A percentile compares a stretch with the other conserved stretches of the same genome.
phyloP scores from a whole-genome alignment of 176 grass and related monocot genomes.

The Bromus sterilis region DNA sequence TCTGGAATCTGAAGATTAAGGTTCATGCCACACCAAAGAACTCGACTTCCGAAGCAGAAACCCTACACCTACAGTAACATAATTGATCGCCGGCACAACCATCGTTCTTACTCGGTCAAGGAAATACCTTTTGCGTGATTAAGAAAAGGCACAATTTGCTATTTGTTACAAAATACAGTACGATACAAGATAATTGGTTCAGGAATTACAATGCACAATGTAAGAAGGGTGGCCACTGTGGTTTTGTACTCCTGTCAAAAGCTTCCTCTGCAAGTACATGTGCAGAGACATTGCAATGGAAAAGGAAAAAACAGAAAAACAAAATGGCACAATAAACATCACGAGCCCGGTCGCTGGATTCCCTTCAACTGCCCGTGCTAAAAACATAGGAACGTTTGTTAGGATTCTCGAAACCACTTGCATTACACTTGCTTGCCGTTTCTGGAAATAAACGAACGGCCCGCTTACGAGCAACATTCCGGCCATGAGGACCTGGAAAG shows the following conservation, averaged over 20 bases:
- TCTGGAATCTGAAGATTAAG: too few relatives aligned
- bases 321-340: constrained; percentile 13
- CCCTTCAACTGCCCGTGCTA: not conserved
- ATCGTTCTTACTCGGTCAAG: not conserved
- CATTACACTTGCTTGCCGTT: constrained; percentile 33
- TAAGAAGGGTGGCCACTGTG: constrained; percentile 11
- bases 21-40: too few relatives aligned
- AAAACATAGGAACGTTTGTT: constrained; percentile 68
- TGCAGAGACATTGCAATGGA: constrained; percentile 17
- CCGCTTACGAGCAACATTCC: constrained; percentile 78
- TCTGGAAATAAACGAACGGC: constrained; percentile 63
- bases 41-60: too few relatives aligned
- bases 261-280: constrained; percentile 13
- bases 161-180: too few relatives aligned
- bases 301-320: not conserved
- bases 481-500: constrained; percentile 63
- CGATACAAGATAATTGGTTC: constrained; percentile 7
- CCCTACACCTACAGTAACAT: not conserved
- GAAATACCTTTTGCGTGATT: not conserved
- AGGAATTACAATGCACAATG: not conserved
- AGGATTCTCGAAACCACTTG: constrained; percentile 66
- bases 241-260: constrained; percentile 25
- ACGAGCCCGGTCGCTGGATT: not conserved
- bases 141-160: constrained; percentile 12
- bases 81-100: too few relatives aligned